A percentile compares a stretch with the other conserved stretches of the same genome.
These are phyloP conservation scores for Vaccinium darrowii DNA, from an alignment of 148 eudicot species.

Conservation along the genomic window DNA sequence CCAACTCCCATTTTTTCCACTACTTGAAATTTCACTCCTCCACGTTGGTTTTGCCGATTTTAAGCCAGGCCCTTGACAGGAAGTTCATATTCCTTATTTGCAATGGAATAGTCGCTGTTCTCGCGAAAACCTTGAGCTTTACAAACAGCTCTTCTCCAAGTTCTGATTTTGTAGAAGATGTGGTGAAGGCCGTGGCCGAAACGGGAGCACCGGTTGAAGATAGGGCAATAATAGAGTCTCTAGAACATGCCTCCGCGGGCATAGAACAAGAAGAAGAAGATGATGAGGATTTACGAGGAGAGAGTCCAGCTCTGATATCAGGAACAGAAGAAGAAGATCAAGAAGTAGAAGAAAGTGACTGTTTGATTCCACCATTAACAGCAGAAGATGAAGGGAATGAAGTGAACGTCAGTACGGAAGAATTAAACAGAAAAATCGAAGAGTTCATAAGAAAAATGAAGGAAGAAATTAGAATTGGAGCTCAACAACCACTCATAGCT, in stretches of 20 bases:
- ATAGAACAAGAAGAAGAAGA: slow-evolving; percentile 2
- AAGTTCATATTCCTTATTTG: slow-evolving; percentile 46
- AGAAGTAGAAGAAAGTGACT: not conserved
- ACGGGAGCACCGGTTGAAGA: not conserved
- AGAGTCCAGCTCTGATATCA: not conserved
- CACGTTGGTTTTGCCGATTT: slow-evolving; percentile 16
- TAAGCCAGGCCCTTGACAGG: slow-evolving; percentile 26
- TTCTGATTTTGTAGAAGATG: not conserved
- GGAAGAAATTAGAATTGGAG: slow-evolving; percentile 36
- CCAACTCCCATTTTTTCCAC: slow-evolving; percentile 11
- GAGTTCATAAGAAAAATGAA: slow-evolving; percentile 56
- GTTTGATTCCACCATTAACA: slow-evolving; percentile 5
- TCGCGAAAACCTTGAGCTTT: slow-evolving; percentile 21
- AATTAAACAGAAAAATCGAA: slow-evolving; percentile 42
- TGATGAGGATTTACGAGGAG: not conserved
- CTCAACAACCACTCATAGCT: slow-evolving; percentile 26
- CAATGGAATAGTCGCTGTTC: slow-evolving; percentile 35
- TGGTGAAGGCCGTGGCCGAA: not conserved
- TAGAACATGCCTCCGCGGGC: not conserved
- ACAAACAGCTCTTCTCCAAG: not conserved
- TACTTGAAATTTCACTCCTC: slow-evolving; percentile 21
- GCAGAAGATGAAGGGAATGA: slow-evolving; percentile 10
- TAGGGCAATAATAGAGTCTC: not conserved
- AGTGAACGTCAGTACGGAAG: slow-evolving; percentile 29
- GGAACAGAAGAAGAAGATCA: slow-evolving; percentile 11